A percentile compares a stretch with the other conserved stretches of the same genome.
These are phyloP conservation scores for Zygoascus bituminiphila DNA, from an alignment of 805 yeast genomes.

Conservation along the genomic window DNA sequence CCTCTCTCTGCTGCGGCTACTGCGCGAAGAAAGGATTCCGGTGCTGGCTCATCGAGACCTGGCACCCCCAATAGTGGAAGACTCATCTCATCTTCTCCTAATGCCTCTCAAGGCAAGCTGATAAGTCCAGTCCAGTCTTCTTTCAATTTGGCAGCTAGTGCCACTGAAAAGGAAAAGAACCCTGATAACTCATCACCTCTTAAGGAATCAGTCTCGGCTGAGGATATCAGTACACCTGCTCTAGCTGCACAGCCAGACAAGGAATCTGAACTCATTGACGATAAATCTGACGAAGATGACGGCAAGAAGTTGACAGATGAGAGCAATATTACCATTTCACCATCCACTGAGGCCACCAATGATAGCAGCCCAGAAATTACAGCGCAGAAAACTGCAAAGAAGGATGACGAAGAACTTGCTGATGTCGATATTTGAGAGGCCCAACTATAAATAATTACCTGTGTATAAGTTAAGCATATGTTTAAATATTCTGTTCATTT, in stretches of 20 bases:
- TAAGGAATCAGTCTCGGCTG: neutral
- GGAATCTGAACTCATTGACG: constrained; percentile 1
- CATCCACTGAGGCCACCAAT: neutral
- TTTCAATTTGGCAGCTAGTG: neutral
- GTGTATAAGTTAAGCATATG: neutral
- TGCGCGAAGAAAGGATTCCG: neutral
- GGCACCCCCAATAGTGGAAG: neutral
- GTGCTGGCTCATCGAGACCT: constrained; percentile 2
- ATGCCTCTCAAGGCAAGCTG: constrained; percentile 1
- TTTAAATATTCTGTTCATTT: neutral
- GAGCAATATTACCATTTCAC: neutral
- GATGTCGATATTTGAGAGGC: constrained; percentile 17
- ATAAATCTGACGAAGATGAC: constrained; percentile 7
- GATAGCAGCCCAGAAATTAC: constrained; percentile 9
- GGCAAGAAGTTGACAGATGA: constrained; percentile 13
- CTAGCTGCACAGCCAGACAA: no score
- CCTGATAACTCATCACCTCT: neutral
- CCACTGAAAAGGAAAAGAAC: neutral
- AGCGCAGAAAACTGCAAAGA: constrained; percentile 2
- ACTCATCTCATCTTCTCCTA: neutral
- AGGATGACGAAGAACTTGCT: constrained; percentile 12
- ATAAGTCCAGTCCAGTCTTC: constrained; percentile 2
- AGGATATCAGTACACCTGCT: neutral
- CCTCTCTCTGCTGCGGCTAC: constrained; percentile 7
- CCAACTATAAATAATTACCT: neutral